These are phyloP conservation scores for Boletus subcaerulescens DNA, from an alignment of 768 basidiomycete genomes.

Conservation along the genomic window DNA sequence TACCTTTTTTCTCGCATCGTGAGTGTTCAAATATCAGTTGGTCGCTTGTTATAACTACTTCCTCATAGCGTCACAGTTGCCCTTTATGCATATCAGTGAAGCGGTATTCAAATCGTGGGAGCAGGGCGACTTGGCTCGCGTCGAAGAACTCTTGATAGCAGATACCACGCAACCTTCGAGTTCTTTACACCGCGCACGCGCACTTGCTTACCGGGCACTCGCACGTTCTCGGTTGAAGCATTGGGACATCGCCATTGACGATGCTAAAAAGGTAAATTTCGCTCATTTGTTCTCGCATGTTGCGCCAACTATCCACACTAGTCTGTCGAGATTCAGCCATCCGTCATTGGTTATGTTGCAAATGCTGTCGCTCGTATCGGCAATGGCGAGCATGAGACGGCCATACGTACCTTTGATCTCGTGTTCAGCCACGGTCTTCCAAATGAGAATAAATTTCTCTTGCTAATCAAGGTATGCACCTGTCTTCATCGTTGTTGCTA, in stretches of 20 bases:
- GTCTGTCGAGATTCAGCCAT: constrained; percentile 5
- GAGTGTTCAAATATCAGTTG: background rate
- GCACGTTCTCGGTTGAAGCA: background rate
- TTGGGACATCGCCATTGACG: background rate
- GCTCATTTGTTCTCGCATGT: rapidly evolving
- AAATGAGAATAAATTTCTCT: background rate
- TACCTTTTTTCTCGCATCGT: background rate
- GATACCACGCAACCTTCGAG: background rate
- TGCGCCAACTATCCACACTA: background rate
- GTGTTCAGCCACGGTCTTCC: background rate
- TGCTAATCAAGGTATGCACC: constrained; percentile 5
- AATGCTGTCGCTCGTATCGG: background rate
- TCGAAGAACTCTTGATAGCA: background rate
- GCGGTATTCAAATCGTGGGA: background rate
- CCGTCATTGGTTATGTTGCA: constrained; percentile 11
- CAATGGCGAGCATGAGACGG: background rate
- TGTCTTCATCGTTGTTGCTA: background rate
- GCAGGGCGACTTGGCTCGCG: background rate
- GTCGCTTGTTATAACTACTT: background rate
- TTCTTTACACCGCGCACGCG: background rate
- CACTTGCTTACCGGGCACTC: constrained; percentile 3
- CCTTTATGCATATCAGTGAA: background rate
- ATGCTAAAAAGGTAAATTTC: constrained; percentile 1
- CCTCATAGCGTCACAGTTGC: background rate
- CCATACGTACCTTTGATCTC: background rate